A percentile compares a stretch with the other conserved stretches of the same genome.
Conservation (phyloP, 1,284 basidiomycete genomes). For the Pisolithus thermaeus region DNA sequence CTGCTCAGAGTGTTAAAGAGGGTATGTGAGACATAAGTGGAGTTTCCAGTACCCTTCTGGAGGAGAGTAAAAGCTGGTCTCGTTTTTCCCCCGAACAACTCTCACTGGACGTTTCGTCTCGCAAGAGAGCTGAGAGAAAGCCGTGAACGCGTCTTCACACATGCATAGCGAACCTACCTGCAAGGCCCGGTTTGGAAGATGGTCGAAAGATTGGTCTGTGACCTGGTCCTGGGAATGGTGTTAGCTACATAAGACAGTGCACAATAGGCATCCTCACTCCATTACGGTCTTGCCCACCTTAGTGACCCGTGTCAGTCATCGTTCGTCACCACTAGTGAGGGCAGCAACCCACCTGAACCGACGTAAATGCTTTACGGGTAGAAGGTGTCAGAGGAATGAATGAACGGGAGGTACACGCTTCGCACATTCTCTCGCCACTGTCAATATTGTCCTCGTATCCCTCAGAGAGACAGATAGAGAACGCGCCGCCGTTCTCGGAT, state of each 20-base stretch:
- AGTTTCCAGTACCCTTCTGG: slow-evolving; percentile 23
- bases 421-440: slow-evolving; percentile 35
- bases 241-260: neutral
- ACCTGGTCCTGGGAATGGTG: slow-evolving; percentile 18
- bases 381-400: neutral
- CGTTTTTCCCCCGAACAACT: slow-evolving; percentile 33
- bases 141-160: neutral
- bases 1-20: slow-evolving; percentile 15
- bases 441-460: slow-evolving; percentile 40
- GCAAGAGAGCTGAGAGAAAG: slow-evolving; percentile 22
- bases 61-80: slow-evolving; percentile 28
- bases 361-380: slow-evolving; percentile 32
- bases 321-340: neutral
- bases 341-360: slow-evolving; percentile 24
- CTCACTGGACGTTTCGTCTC: slow-evolving; percentile 34
- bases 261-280: slow-evolving; percentile 12
- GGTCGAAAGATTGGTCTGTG: slow-evolving; percentile 30
- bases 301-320: neutral
- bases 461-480: slow-evolving; percentile 36
- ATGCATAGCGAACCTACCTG: slow-evolving; percentile 13
- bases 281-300: slow-evolving; percentile 20
- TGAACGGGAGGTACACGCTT: neutral
- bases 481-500: slow-evolving; percentile 26
- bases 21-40: neutral
- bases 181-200: slow-evolving; percentile 30